Evolutionary conservation across 768 basidiomycete genomes (phyloP).

Genomic region (Lentinula detonsa): DNA sequence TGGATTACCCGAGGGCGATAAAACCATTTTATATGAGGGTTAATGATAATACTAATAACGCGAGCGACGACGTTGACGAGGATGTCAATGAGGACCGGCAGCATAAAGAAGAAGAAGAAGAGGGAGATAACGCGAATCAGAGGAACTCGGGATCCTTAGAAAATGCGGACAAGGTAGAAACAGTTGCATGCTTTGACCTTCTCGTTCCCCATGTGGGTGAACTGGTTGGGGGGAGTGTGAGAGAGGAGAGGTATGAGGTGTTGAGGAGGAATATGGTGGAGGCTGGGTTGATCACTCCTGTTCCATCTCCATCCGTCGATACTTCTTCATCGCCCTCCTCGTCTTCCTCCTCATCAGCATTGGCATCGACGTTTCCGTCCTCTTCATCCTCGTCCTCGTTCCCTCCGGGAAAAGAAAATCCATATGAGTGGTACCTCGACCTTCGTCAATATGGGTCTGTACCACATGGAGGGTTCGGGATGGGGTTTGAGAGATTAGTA

Average conservation of each 20-base stretch:
- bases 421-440: constrained; percentile 73
- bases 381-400: too few species aligned
- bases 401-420: neutral
- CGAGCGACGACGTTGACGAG: too few species aligned
- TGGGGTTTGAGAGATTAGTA: constrained; percentile 91
- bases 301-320: constrained; percentile 31
- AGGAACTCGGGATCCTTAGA: too few species aligned
- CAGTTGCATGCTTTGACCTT: constrained; percentile 95
- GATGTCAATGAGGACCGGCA: too few species aligned
- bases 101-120: too few species aligned
- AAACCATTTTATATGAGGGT: constrained; percentile 98
- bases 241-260: constrained; percentile 64
- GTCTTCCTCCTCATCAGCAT: neutral
- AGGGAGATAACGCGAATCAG: too few species aligned
- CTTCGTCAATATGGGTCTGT: constrained; percentile 79
- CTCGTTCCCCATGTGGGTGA: constrained; percentile 87
- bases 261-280: constrained; percentile 46
- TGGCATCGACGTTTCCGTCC: too few species aligned
- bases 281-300: constrained; percentile 17
- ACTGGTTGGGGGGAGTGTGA: constrained; percentile 85
- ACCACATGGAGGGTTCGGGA: constrained; percentile 92
- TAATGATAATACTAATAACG: constrained; percentile 28
- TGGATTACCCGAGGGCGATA: constrained; percentile 73
- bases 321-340: constrained; percentile 14
- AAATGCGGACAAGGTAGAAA: constrained; percentile 24